A percentile compares a stretch with the other conserved stretches of the same genome.
Evolutionary conservation across 2,329 filamentous ascomycete genomes (phyloP).

Genomic region (Arthrobotrys megalospora): DNA sequence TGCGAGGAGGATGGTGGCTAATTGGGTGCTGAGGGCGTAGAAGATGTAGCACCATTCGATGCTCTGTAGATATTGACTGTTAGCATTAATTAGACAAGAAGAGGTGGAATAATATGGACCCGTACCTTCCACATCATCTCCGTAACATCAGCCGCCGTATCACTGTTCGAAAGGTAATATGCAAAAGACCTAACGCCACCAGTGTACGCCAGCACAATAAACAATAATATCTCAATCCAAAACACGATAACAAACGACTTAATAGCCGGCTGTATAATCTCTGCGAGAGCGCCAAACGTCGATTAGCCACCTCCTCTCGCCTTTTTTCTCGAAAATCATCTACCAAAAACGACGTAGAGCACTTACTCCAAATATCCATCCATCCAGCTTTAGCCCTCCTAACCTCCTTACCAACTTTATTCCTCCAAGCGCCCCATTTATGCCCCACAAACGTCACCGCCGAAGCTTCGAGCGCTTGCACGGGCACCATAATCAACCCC

Average conservation of each 20-base stretch:
- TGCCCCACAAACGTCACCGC: conserved; percentile 78
- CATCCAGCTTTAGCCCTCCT: conserved; percentile 65
- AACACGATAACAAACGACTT: conserved; percentile 73
- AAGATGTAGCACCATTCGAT: conserved; percentile 80
- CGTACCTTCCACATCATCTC: conserved; percentile 76
- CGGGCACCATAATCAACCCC: conserved; percentile 82
- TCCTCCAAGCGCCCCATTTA: conserved; percentile 74
- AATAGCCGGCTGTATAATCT: conserved; percentile 72
- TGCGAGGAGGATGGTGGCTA: conserved; percentile 76
- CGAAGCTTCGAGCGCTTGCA: conserved; percentile 77
- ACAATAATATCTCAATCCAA: conserved; percentile 75
- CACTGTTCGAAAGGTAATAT: conserved; percentile 74
- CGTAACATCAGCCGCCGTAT: conserved; percentile 74
- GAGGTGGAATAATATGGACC: background rate
- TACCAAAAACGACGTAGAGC: background rate
- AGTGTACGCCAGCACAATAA: conserved; percentile 74
- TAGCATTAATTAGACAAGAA: background rate
- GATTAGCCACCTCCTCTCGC: background rate
- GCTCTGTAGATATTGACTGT: conserved; percentile 66
- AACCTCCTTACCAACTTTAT: conserved; percentile 64
- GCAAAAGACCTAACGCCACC: conserved; percentile 75
- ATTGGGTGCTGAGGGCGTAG: conserved; percentile 77
- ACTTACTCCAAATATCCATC: conserved; percentile 66
- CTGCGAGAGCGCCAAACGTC: conserved; percentile 61
- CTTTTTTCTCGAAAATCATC: background rate